A percentile compares a stretch with the other conserved stretches of the same genome.
phyloP scores from a whole-genome alignment of 2,329 filamentous ascomycete genomes.

The Fusarium sp. region DNA sequence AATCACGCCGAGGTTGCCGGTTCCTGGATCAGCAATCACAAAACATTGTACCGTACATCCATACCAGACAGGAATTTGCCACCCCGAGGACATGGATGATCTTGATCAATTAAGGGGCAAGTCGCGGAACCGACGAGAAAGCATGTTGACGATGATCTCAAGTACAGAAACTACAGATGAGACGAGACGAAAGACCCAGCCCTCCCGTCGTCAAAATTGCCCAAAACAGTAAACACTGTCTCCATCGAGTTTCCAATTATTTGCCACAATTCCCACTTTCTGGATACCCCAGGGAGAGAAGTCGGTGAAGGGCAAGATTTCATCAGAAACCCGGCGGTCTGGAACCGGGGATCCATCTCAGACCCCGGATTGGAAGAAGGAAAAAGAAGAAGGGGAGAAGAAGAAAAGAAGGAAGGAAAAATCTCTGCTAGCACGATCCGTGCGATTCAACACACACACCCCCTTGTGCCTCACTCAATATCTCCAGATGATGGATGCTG shows the following conservation, averaged over 20 bases:
- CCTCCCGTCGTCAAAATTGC: slow-evolving; percentile 18
- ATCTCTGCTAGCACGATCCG: slow-evolving; percentile 22
- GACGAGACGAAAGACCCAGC: not conserved
- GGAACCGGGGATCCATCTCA: slow-evolving; percentile 28
- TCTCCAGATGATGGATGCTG: slow-evolving; percentile 13
- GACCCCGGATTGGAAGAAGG: slow-evolving; percentile 35
- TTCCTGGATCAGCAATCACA: slow-evolving; percentile 6
- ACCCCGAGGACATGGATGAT: slow-evolving; percentile 5
- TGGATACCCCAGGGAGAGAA: slow-evolving; percentile 5
- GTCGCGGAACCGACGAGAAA: slow-evolving; percentile 6
- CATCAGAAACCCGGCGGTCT: slow-evolving; percentile 34
- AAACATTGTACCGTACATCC: not conserved
- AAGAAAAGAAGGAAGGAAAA: slow-evolving; percentile 26
- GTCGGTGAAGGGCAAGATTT: slow-evolving; percentile 39
- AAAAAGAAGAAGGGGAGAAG: slow-evolving; percentile 26
- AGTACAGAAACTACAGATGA: not conserved
- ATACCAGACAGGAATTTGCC: slow-evolving; percentile 17
- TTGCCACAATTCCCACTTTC: slow-evolving; percentile 37
- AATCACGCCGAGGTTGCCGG: not conserved
- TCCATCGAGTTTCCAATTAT: slow-evolving; percentile 16
- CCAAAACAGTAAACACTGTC: slow-evolving; percentile 4
- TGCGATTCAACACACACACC: slow-evolving; percentile 2
- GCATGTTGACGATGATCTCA: slow-evolving; percentile 20
- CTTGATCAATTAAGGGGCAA: slow-evolving; percentile 11
- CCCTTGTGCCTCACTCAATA: not conserved